phyloP scores from a whole-genome alignment of 371 early-diverging fungal species.

The Saksenaea oblongispora region DNA sequence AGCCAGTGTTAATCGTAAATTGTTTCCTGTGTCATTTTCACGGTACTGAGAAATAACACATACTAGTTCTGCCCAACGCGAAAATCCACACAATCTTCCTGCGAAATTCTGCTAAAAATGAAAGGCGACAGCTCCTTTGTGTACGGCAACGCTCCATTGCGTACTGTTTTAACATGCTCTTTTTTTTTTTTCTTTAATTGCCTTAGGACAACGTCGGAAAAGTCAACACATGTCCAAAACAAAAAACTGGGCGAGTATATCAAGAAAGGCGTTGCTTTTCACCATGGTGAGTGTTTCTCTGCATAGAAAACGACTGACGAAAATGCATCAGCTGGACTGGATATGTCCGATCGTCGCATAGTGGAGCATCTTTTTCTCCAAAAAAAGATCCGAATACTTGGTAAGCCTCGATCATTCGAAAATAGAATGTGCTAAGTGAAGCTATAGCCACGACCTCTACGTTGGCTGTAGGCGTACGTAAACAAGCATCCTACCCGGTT shows the following conservation, averaged over 20 bases:
- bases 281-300: constrained; percentile 55
- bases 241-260: constrained; percentile 41
- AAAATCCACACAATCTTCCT: constrained; percentile 65
- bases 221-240: constrained; percentile 21
- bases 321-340: constrained; percentile 60
- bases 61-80: constrained; percentile 77
- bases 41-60: neutral
- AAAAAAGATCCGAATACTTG: constrained; percentile 64
- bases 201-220: neutral
- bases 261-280: constrained; percentile 67
- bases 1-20: constrained; percentile 69
- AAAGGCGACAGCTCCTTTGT: constrained; percentile 16
- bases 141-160: neutral
- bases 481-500: neutral
- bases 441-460: constrained; percentile 82
- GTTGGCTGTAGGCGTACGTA: constrained; percentile 82
- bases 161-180: neutral
- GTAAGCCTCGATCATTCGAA: constrained; percentile 37
- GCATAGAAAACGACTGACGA: neutral
- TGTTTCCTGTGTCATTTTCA: neutral
- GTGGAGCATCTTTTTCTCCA: constrained; percentile 70
- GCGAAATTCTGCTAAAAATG: constrained; percentile 50
- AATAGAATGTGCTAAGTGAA: neutral
- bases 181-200: too few species aligned
- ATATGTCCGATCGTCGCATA: constrained; percentile 55